Conservation (phyloP, 805 yeast species). For the Yamadazyma olivae region DNA sequence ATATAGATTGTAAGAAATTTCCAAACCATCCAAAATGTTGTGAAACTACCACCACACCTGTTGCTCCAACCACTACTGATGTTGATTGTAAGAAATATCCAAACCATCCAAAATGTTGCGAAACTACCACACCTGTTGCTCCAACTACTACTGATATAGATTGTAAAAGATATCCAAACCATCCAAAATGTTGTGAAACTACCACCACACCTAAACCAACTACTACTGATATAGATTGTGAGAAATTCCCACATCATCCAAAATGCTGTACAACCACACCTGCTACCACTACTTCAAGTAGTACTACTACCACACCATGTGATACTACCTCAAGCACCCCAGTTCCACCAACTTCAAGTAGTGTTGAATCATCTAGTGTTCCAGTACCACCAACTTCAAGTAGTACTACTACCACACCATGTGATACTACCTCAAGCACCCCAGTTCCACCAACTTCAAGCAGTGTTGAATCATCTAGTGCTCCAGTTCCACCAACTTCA, state of each 20-base stretch:
- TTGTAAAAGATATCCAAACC: background rate
- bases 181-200: background rate
- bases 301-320: background rate
- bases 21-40: background rate
- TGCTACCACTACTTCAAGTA: background rate
- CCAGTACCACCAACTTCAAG: background rate
- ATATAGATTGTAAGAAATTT: background rate
- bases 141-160: constrained; percentile 5
- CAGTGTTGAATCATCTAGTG: no score
- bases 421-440: constrained; percentile 1
- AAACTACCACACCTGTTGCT: background rate
- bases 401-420: background rate
- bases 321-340: constrained; percentile 1
- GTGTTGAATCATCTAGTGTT: constrained; percentile 1
- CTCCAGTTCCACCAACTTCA: background rate
- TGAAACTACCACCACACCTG: constrained; percentile 2
- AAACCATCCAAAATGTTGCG: background rate
- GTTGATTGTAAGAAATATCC: constrained; percentile 1
- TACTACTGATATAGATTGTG: constrained; percentile 3
- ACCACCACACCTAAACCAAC: background rate
- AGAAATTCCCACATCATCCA: background rate
- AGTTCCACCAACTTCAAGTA: background rate
- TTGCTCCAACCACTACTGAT: constrained; percentile 4
- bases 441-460: constrained; percentile 1
- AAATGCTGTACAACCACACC: background rate